Evolutionary conservation across 2,329 filamentous ascomycete genomes (phyloP), one percentile per base, ranked within the genome.

Genomic region (Sporothrix pseudoabietina): DNA sequence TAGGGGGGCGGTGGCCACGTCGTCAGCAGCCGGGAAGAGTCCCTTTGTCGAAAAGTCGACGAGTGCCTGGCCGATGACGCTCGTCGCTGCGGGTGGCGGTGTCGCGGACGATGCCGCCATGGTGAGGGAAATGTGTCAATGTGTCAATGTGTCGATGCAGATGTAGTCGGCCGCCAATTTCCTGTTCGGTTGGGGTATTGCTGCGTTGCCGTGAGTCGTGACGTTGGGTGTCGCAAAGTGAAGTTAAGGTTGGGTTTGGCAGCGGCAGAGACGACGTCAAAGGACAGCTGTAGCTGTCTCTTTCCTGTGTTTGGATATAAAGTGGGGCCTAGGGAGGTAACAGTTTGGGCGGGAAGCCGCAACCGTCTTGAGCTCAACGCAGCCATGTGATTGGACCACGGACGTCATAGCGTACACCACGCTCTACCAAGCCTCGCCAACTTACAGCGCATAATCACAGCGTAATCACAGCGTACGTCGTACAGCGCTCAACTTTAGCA

Each of bases 41-140:
- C 83, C 82, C 71, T 83, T 77, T 3, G 82, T 75, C 71, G 91
- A 86, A 77, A 91, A 92, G 74, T 89, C 84, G 73, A 93, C 87
- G 57, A 94, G 82, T 4, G 89, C 89, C 75, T 87, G 84, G 76
- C 87, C 88, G 68, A 81, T 55, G 74, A 55, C 71, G 65, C 71
- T 71, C 16, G 69, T 19, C 26, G 35, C 19, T 52, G 65, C 30
- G 4, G 41, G n/a, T 14, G 66, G 66, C n/a, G 19, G 47, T 39
- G 66, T 4, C 7, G 68, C 68, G 54, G 66, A 44, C 59, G 59
- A 30, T 8, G 71, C 59, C 59, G 71, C 71, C 59, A 66, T 72
- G 39, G 71, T 59, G 49, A 8, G 12, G 12, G n/a, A 3, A 22
- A 22, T 26, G 26, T 26, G 26, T 26, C 26, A 26, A 26, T 26